phyloP scores from a whole-genome alignment of 768 basidiomycete genomes.

The Podaxis rugospora region DNA sequence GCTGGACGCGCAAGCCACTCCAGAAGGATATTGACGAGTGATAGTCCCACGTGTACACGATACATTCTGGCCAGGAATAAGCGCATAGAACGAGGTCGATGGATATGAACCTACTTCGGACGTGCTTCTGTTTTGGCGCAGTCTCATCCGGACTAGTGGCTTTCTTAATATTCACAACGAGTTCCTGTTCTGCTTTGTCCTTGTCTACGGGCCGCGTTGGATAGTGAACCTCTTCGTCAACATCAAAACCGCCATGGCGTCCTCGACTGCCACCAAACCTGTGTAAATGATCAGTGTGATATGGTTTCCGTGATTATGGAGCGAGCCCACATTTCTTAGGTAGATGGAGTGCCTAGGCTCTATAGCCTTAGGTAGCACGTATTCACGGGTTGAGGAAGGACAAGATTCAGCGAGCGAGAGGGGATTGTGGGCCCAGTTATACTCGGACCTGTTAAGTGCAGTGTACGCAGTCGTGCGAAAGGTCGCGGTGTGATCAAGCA shows the following conservation, averaged over 20 bases:
- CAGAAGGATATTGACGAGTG: conserved; percentile 97
- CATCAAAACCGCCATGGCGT: conserved; percentile 50
- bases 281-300: conserved; percentile 1
- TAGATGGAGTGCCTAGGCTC: neutral
- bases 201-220: conserved; percentile 98
- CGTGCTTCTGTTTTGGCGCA: conserved; percentile 99
- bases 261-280: conserved; percentile 39
- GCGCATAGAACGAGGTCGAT: conserved; percentile 4
- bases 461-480: conserved; percentile 11
- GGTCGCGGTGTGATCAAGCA: neutral
- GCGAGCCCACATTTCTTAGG: conserved; percentile 3
- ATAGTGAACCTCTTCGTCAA: conserved; percentile 85
- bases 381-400: neutral
- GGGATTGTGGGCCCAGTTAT: neutral
- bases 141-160: conserved; percentile 93
- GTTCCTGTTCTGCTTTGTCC: conserved; percentile 95
- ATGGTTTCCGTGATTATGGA: neutral
- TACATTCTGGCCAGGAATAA: conserved; percentile 64
- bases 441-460: neutral
- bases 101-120: conserved; percentile 70
- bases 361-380: neutral
- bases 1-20: conserved; percentile 95
- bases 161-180: conserved; percentile 96
- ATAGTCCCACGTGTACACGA: conserved; percentile 99
- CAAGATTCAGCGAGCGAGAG: neutral